phyloP scores from a whole-genome alignment of 202 grass and related monocot species.

The Saccharum hybrid region DNA sequence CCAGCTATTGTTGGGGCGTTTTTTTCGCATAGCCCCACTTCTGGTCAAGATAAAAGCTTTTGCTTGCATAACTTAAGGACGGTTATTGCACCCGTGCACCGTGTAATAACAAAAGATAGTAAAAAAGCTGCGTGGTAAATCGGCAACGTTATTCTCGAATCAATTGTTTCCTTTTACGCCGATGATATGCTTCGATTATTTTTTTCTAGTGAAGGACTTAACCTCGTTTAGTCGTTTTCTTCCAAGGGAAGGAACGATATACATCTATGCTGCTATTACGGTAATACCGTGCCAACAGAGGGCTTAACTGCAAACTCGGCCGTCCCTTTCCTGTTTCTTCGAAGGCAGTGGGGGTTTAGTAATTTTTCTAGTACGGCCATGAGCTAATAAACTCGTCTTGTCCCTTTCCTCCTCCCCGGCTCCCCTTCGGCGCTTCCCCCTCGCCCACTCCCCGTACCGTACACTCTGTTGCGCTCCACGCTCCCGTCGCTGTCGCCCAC shows the following conservation, averaged over 20 bases:
- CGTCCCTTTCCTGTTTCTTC: slow-evolving; percentile 36
- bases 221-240: not conserved
- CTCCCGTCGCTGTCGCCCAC: slow-evolving; percentile 39
- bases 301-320: slow-evolving; percentile 4
- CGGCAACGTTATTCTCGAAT: not conserved
- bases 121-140: not conserved
- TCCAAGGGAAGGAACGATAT: not conserved
- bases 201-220: not conserved
- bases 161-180: slow-evolving; percentile 20
- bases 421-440: no score
- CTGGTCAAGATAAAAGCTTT: not conserved
- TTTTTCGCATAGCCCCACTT: not conserved
- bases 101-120: not conserved
- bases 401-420: slow-evolving; percentile 14
- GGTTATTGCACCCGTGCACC: not conserved
- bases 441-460: not conserved
- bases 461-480: slow-evolving; percentile 31
- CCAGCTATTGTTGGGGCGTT: slow-evolving; percentile 6
- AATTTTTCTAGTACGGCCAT: not conserved
- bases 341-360: slow-evolving; percentile 34
- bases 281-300: not conserved
- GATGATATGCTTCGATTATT: not conserved
- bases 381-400: slow-evolving; percentile 43
- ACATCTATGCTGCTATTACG: not conserved
- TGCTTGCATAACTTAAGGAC: not conserved